Percentiles rank a stretch among this genome's conserved stretches.
Evolutionary conservation across 768 basidiomycete species (phyloP).

Genomic region (Calocera cornea): DNA sequence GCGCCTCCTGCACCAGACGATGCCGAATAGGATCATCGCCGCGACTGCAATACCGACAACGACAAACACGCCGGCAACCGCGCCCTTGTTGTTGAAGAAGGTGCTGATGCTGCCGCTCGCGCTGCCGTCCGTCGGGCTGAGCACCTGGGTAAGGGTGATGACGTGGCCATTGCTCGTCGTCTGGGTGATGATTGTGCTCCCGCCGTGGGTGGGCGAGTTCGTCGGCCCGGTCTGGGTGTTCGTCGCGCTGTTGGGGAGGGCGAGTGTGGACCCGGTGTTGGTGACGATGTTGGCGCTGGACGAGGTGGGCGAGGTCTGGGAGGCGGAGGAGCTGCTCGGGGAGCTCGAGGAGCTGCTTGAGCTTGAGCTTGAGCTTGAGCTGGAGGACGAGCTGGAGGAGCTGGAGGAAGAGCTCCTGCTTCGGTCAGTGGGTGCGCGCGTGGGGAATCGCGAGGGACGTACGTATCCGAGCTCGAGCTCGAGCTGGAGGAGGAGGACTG

Average conservation of each 20-base stretch:
- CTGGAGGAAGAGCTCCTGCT: not conserved
- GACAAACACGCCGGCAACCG: conserved; percentile 62
- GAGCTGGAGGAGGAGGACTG: too few relatives aligned
- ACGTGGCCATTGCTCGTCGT: not conserved
- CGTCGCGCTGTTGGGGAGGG: not conserved
- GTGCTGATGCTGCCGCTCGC: conserved; percentile 25
- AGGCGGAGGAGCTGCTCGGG: not conserved
- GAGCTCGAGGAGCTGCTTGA: not conserved
- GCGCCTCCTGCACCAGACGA: conserved; percentile 19
- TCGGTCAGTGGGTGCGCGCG: too few relatives aligned
- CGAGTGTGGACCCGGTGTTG: not conserved
- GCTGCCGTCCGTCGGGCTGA: not conserved
- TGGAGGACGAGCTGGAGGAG: not conserved
- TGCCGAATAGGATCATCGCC: conserved; percentile 32
- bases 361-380: not conserved
- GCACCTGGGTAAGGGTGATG: not conserved
- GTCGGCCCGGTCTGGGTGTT: not conserved
- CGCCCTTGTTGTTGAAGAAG: conserved; percentile 67
- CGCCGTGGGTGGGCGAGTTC: not conserved
- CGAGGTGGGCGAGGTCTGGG: not conserved
- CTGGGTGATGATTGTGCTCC: not conserved
- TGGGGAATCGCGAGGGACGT: too few relatives aligned
- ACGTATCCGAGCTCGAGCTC: too few relatives aligned
- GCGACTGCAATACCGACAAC: conserved; percentile 54
- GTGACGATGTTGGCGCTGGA: not conserved